Evolutionary conservation across 2,329 filamentous ascomycete genomes (phyloP).

Genomic region (Didymella lethalis): DNA sequence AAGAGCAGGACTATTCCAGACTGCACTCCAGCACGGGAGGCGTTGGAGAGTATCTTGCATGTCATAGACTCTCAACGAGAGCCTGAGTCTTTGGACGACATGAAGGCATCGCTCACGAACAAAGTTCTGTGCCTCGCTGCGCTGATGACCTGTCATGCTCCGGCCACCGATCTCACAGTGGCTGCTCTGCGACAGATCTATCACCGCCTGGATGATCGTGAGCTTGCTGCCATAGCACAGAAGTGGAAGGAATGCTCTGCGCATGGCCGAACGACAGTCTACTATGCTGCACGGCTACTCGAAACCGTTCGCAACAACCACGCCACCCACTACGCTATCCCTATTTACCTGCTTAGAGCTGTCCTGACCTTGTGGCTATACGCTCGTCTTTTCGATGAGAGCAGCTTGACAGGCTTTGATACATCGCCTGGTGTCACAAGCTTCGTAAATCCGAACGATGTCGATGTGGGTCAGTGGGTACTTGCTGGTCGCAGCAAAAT

Average conservation of each 20-base stretch:
- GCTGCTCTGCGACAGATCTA: background rate
- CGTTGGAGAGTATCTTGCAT: background rate
- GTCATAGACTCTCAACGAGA: background rate
- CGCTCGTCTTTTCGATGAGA: background rate
- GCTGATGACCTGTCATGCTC: background rate
- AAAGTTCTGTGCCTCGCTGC: background rate
- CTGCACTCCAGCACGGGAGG: background rate
- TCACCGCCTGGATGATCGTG: background rate
- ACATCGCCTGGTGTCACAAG: background rate
- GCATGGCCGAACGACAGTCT: conserved; percentile 9
- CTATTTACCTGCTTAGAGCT: background rate
- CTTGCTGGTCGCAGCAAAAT: background rate
- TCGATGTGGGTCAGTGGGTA: background rate
- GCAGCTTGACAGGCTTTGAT: background rate
- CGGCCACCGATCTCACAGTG: background rate
- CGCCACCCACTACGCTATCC: conserved; percentile 11
- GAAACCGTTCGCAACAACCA: conserved; percentile 11
- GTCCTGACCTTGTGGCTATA: background rate
- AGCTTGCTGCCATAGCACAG: background rate
- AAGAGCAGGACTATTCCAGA: background rate
- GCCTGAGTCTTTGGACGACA: background rate
- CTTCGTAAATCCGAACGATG: background rate
- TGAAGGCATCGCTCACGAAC: background rate
- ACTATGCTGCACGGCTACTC: conserved; percentile 8
- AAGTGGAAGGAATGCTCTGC: background rate